Evolutionary conservation across 768 basidiomycete genomes (phyloP).

Genomic region (Amanita subjunquillea): DNA sequence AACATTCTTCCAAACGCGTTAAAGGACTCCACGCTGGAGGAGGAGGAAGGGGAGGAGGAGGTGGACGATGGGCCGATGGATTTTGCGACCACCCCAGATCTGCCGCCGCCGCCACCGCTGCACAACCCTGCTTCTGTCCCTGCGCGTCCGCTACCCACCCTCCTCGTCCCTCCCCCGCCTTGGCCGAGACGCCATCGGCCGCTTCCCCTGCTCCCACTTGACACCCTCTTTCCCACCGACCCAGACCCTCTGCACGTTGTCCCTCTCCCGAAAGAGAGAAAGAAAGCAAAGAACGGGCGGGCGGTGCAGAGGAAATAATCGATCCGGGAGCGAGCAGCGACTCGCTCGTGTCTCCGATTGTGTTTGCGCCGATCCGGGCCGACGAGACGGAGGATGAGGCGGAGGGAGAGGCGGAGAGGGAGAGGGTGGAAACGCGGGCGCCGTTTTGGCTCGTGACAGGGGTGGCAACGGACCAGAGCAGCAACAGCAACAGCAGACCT

Average conservation of each 20-base stretch:
- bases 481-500: too few species aligned
- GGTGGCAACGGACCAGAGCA: too few species aligned
- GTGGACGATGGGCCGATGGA: too few species aligned
- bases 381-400: background rate
- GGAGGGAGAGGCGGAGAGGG: background rate
- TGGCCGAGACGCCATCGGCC: background rate
- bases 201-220: background rate
- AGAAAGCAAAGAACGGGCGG: background rate
- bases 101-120: background rate
- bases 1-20: background rate
- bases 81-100: background rate
- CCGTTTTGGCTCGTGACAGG: too few species aligned
- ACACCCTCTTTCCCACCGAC: background rate
- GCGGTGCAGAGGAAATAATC: background rate
- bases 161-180: background rate
- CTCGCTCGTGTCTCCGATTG: constrained; percentile 1
- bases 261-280: background rate
- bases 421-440: background rate
- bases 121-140: background rate
- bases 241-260: background rate
- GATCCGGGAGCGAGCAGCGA: background rate
- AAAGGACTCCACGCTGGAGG: background rate
- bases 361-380: background rate
- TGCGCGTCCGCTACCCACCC: background rate
- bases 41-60: background rate